A percentile compares a stretch with the other conserved stretches of the same genome.
These are phyloP conservation scores for Fusarium penzigii DNA, from an alignment of 2,329 filamentous ascomycete genomes.

Conservation along the genomic window DNA sequence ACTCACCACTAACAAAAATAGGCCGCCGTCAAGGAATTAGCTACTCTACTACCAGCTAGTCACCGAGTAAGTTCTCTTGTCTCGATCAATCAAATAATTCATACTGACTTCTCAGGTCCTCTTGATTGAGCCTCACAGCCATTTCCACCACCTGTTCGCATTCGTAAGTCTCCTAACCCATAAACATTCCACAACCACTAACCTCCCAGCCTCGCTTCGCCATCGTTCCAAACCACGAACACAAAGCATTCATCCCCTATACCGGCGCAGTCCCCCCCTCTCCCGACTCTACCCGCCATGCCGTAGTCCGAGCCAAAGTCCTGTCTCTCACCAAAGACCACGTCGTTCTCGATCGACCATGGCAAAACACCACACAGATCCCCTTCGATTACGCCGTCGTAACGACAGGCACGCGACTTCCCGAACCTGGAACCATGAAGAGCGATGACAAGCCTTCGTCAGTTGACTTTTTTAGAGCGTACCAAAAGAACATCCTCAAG, in stretches of 20 bases:
- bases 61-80: conserved; percentile 14
- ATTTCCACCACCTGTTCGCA: conserved; percentile 51
- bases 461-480: conserved; percentile 23
- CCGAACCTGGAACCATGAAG: conserved; percentile 26
- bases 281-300: conserved; percentile 18
- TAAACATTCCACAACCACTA: not conserved
- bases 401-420: conserved; percentile 23
- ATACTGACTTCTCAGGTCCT: conserved; percentile 34
- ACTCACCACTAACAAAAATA: conserved; percentile 1
- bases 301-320: conserved; percentile 20
- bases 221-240: conserved; percentile 44
- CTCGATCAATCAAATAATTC: rapidly evolving
- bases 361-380: conserved; percentile 25
- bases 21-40: conserved; percentile 27
- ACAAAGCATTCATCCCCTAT: conserved; percentile 53
- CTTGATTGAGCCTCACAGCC: conserved; percentile 51
- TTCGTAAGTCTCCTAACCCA: conserved; percentile 32
- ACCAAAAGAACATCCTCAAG: conserved; percentile 20
- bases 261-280: conserved; percentile 21
- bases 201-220: conserved; percentile 41
- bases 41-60: conserved; percentile 20
- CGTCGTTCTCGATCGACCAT: conserved; percentile 21
- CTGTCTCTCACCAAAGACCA: conserved; percentile 18
- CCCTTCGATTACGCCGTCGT: conserved; percentile 27
- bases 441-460: conserved; percentile 23